These are phyloP conservation scores for Lactifluus pinguis DNA, from an alignment of 768 basidiomycete species.

Conservation along the genomic window DNA sequence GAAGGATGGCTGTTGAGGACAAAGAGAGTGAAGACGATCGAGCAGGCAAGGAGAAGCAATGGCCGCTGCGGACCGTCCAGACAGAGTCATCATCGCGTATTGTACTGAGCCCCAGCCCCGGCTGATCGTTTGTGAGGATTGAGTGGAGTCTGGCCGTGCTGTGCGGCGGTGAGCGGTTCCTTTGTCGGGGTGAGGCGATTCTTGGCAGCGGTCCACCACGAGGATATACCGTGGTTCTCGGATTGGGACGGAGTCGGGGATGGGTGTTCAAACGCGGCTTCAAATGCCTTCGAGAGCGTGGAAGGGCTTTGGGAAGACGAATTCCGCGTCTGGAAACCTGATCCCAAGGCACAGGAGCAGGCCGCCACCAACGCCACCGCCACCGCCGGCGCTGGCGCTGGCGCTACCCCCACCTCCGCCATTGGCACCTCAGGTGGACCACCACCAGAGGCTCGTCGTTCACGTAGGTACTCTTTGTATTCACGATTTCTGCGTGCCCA, in stretches of 20 bases:
- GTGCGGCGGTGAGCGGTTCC: conserved; percentile 72
- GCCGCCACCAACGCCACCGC: no score
- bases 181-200: conserved; percentile 72
- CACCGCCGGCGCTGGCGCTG: background rate
- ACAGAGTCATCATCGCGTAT: conserved; percentile 11
- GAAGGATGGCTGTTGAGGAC: no score
- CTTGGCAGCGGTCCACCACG: conserved; percentile 73
- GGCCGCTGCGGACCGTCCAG: conserved; percentile 15
- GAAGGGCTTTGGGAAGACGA: no score
- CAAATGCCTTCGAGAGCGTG: no score
- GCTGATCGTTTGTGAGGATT: conserved; percentile 38
- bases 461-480: background rate
- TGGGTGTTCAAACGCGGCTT: no score
- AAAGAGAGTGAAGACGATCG: conserved; percentile 51
- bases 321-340: no score
- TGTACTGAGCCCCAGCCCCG: conserved; percentile 13
- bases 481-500: background rate
- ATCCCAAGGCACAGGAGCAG: no score
- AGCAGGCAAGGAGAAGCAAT: conserved; percentile 49
- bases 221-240: conserved; percentile 31
- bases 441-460: background rate
- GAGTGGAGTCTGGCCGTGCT: conserved; percentile 71
- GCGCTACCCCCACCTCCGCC: no score
- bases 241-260: conserved; percentile 59
- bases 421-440: background rate